These are phyloP conservation scores for Termitomyces sp. DNA, from an alignment of 768 basidiomycete genomes.

Conservation along the genomic window DNA sequence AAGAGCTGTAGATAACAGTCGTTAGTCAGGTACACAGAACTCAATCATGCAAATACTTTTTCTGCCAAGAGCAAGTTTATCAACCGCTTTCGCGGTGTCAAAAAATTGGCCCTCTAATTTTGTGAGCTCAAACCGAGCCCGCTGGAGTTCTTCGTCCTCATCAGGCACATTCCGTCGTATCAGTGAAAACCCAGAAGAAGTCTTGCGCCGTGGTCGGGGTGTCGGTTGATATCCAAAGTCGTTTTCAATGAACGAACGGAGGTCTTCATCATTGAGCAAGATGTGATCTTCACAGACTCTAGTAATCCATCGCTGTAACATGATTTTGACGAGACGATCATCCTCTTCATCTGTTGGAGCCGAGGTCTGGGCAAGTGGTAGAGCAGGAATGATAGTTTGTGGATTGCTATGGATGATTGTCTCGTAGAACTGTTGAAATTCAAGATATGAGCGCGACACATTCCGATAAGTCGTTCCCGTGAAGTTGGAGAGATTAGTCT, in stretches of 20 bases:
- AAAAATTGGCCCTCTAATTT: conserved; percentile 91
- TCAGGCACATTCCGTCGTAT: conserved; percentile 81
- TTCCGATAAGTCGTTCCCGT: conserved; percentile 86
- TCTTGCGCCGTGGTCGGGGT: conserved; percentile 67
- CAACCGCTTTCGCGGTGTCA: conserved; percentile 87
- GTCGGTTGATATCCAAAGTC: conserved; percentile 96
- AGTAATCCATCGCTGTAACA: conserved; percentile 92
- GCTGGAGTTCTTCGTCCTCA: conserved; percentile 89
- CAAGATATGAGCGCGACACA: conserved; percentile 90
- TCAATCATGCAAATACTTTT: conserved; percentile 48
- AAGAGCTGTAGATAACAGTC: conserved; percentile 44
- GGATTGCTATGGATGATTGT: conserved; percentile 86
- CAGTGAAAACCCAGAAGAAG: conserved; percentile 67
- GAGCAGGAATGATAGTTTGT: conserved; percentile 92
- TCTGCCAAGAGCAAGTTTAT: conserved; percentile 73
- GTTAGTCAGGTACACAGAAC: not conserved
- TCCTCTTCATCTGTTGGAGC: conserved; percentile 98
- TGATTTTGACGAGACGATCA: conserved; percentile 90
- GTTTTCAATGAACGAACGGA: conserved; percentile 92
- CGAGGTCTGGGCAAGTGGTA: conserved; percentile 94
- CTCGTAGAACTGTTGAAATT: conserved; percentile 93
- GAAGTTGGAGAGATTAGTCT: conserved; percentile 95
- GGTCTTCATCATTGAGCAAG: conserved; percentile 83
- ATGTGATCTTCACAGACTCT: conserved; percentile 91
- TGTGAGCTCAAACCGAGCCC: conserved; percentile 87